Evolutionary conservation across 208 protist genomes (phyloP).

Genomic region (Wallacemonas sp.): DNA sequence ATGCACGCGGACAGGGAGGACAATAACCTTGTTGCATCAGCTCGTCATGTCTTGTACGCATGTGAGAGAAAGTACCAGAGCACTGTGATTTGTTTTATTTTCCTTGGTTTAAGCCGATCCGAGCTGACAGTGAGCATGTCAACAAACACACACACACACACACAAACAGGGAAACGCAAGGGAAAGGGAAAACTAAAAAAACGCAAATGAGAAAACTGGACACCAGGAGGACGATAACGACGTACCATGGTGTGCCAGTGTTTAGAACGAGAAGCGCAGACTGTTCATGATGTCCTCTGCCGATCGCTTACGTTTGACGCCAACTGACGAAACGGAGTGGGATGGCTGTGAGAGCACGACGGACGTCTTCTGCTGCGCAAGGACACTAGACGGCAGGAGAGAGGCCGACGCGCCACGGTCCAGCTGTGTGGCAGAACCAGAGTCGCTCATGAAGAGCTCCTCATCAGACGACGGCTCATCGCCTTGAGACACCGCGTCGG

Average conservation of each 20-base stretch:
- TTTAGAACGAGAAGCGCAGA: constrained; percentile 36
- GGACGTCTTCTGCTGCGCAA: constrained; percentile 3
- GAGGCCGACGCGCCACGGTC: not conserved
- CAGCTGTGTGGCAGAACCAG: not conserved
- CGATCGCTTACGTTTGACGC: constrained; percentile 35
- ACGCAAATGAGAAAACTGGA: not conserved
- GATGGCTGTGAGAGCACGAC: not conserved
- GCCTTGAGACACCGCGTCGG: not conserved
- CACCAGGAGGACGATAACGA: not conserved
- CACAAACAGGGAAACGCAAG: too few relatives aligned
- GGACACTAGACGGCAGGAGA: not conserved
- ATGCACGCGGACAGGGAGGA: too few relatives aligned
- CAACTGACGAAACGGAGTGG: not conserved
- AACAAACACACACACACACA: too few relatives aligned
- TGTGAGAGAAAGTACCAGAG: too few relatives aligned
- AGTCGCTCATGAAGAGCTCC: constrained; percentile 15
- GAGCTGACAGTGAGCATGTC: too few relatives aligned
- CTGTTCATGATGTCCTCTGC: constrained; percentile 62
- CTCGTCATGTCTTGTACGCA: too few relatives aligned
- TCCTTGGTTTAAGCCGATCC: too few relatives aligned
- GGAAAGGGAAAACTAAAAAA: constrained; percentile 8
- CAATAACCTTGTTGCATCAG: too few relatives aligned
- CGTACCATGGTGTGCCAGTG: not conserved
- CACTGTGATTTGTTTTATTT: too few relatives aligned
- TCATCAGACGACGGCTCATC: constrained; percentile 1